phyloP scores from a whole-genome alignment of 768 basidiomycete genomes.

The Rhodocollybia butyracea region DNA sequence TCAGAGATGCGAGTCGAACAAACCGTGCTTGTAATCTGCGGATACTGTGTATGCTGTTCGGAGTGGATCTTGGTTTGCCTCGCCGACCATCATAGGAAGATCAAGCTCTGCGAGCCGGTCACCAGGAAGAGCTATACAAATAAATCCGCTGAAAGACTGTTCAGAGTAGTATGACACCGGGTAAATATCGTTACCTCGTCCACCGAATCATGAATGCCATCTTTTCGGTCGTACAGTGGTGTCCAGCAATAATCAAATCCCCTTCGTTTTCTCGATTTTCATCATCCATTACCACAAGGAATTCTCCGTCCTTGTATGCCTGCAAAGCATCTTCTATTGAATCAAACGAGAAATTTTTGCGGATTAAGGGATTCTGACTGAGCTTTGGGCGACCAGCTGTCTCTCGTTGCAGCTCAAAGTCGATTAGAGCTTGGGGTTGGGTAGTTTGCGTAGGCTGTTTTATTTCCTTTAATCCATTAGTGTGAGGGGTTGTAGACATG shows the following conservation, averaged over 20 bases:
- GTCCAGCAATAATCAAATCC: conserved; percentile 88
- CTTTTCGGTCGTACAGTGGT: conserved; percentile 84
- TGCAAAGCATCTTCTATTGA: conserved; percentile 73
- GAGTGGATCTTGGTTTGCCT: conserved; percentile 82
- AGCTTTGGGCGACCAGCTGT: conserved; percentile 25
- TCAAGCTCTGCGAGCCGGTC: conserved; percentile 73
- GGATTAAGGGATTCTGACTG: conserved; percentile 22
- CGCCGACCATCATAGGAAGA: conserved; percentile 92
- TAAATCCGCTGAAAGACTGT: conserved; percentile 67
- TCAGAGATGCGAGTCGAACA: conserved; percentile 17
- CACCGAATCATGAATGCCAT: conserved; percentile 99
- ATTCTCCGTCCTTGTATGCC: conserved; percentile 78
- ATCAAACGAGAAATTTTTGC: conserved; percentile 67
- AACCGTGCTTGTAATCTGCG: conserved; percentile 89
- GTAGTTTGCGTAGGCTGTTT: neutral
- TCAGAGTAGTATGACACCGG: neutral
- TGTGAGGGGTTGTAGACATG: neutral
- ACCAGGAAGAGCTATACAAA: conserved; percentile 82
- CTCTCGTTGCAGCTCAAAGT: neutral
- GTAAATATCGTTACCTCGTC: conserved; percentile 66
- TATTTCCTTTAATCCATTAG: neutral
- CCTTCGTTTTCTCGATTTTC: conserved; percentile 96
- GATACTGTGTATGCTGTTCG: conserved; percentile 95
- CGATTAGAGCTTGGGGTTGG: neutral
- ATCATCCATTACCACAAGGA: conserved; percentile 97